Evolutionary conservation across 768 basidiomycete genomes (phyloP), one percentile per base, ranked within the genome.

Genomic region (Hygrophoropsis aurantiaca): DNA sequence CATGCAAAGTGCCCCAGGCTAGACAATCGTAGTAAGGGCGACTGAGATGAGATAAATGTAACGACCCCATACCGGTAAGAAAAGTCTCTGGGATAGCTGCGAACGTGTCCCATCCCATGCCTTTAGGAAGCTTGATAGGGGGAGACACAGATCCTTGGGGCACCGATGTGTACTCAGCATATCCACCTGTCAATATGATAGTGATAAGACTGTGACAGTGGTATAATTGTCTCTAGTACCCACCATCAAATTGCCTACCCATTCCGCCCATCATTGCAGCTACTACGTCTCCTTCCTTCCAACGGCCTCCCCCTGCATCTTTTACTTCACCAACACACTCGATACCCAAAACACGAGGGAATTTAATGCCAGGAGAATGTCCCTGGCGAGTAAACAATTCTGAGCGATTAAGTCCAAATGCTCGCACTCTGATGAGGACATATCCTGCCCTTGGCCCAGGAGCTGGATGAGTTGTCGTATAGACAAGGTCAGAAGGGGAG

Each of bases 291-390:
- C 60, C 60, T 32, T 58, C 46, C 25, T 54, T 54, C 60, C 60
- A 61, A 9, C 26, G 21, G 8, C 51, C 60, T n/a, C 58, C 60
- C 8, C 60, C 56, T 9, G 60, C 54, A 27, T 61, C 56, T 25
- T 59, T 42, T n/a, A 61, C 58, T n/a, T 52, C 40, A n/a, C 60
- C 60, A n/a, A 61, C 58, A 41, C 58, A 57, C 26, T 59, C 58
- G 40, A 59, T 61, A 5, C 58, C 58, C 11, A 59, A 50, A 11
- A 59, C 33, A 11, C 58, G 40, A 1, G 60, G 60, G 24, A 61
- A 59, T 11, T 45, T 38, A 4, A 59, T 47, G 16, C 58, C 60
- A 16, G 58, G 56, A 1, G 56, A 59, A 26, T 50, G 58, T 8
- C 54, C 56, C 20, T 60, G 55, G 11, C 55, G 49, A 5, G 53